A percentile compares a stretch with the other conserved stretches of the same genome.
These are phyloP conservation scores for Diatrype stigma DNA, from an alignment of 2,329 filamentous ascomycete species.

Conservation along the genomic window DNA sequence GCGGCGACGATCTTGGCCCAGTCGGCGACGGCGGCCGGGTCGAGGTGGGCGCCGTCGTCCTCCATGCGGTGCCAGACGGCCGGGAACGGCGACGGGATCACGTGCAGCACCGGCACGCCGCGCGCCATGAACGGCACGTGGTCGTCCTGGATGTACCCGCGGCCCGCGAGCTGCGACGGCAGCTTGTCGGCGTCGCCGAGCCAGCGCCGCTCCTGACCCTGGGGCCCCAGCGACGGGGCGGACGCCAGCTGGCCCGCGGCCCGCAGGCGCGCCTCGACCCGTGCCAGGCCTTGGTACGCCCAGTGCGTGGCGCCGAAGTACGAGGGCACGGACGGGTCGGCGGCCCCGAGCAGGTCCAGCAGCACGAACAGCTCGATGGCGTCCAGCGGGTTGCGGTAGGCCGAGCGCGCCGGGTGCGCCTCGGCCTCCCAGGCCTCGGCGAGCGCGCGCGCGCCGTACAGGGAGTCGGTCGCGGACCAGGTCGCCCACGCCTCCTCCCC, in stretches of 20 bases:
- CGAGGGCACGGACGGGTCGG: conserved; percentile 68
- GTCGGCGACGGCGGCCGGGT: conserved; percentile 74
- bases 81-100: conserved; percentile 84
- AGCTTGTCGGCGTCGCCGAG: conserved; percentile 60
- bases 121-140: conserved; percentile 85
- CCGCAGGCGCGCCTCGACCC: conserved; percentile 70
- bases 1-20: conserved; percentile 82
- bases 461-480: conserved; percentile 78
- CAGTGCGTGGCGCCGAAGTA: conserved; percentile 91
- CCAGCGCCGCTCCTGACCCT: conserved; percentile 56
- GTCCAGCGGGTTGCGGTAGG: conserved; percentile 67
- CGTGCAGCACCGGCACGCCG: conserved; percentile 82
- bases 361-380: conserved; percentile 86
- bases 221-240: no score
- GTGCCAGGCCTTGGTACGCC: conserved; percentile 77
- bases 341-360: conserved; percentile 78
- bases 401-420: conserved; percentile 66
- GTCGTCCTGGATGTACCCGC: conserved; percentile 70
- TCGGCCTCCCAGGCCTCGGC: conserved; percentile 76
- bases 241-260: conserved; percentile 53
- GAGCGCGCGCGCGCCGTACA: conserved; percentile 83
- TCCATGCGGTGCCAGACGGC: conserved; percentile 78
- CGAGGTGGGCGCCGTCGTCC: conserved; percentile 81
- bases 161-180: conserved; percentile 40
- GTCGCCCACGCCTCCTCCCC: conserved; percentile 86